Base-by-base conservation (phyloP, 148 eudicot species). In the Camellia japonica region DNA sequence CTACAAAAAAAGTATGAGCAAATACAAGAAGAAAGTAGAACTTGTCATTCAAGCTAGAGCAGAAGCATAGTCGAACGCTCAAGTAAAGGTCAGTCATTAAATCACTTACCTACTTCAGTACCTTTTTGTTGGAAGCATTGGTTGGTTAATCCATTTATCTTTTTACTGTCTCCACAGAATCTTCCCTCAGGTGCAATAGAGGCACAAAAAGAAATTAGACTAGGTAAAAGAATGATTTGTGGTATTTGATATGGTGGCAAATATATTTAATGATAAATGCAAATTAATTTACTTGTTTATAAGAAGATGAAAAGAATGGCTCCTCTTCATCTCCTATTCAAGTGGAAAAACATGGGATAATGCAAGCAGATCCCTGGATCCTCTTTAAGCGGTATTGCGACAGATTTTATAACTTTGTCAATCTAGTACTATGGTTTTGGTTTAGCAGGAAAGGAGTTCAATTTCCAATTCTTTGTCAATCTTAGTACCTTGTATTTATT, bases 1-100 rank as follows among this genome's bases (percentile, higher is more conserved):
- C 87, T 89, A 78, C 79, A 93, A 90, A 81, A 96, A 93, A 91
- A 86, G 83, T 82, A 71, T 91, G 84, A 93, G 87, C 87, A 96
- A 96, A 89, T 90, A 90, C 83, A 93, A 91, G 85, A 91, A 87
- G 80, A 89, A 78, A 79, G 83, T 87, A 66, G 97, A 93, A 80
- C 68, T 83, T 76, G 80, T 80, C 51, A 42, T 41, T 82, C 85
- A 89, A 73, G 88, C 44, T 72, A 76, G 61, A 78, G 66, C 83
- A 43, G 90, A 81, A 55, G 65, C 61, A 74, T 88, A 79, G 79
- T 80, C 80, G 59, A 84, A 78, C 67, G 74, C 72, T 23, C 83
- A 66, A 41, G 90, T 83, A 62, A 85, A 88, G 91, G 97, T 96
- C 78, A 73, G 43, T 38, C 55, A 41, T 60, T 23, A n/a, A 65